Evolutionary conservation across 129 eudicot genomes (phyloP), one percentile per base, ranked within the genome.

Genomic region (Saposhnikovia divaricata): DNA sequence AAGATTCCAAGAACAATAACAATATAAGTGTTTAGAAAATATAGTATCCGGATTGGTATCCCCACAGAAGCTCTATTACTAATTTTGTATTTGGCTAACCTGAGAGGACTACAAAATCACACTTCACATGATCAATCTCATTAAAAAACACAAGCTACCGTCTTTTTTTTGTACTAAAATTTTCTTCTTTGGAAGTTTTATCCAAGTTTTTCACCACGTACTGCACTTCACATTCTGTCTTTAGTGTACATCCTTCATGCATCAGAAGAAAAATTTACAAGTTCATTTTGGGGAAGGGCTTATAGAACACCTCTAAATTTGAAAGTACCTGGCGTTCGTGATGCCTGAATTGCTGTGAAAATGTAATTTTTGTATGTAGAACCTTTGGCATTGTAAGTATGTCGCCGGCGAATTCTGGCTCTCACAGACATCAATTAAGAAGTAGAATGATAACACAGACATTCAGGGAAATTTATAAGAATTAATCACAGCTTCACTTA

Each of bases 41-140:
- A 27, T 19, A 31, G 4, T 31, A 65, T 28, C 42, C 2, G 14
- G 21, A 31, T 66, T 28, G 14, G 40, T 66, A 27, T 66, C 21
- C 18, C 19, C 10, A 65, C 39, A 25, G 27, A 25, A 65, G 40
- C 37, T 31, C 9, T 66, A 42, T 21, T 28, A 66, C 42, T 28
- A 31, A 71, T 18, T 59, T 38, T 50, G 40, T 23, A 76, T 37
- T 77, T 57, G 72, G 7, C 14, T 1, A 74, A 85, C 88, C 91
- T 72, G 91, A 82, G 77, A 87, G 83, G 55, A 87, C 53, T 59
- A 87, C 91, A 80, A 85, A 84, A 71, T 87, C 91, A 74, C 85
- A 78, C 61, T 69, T 23, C 77, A 85, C 57, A 40, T 69, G 84
- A 31, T 87, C 91, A 8, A 84, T 71, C 72, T 87, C 88, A 45